A percentile compares a stretch with the other conserved stretches of the same genome.
Conservation (phyloP, 2,329 filamentous ascomycete genomes). For the Fusarium sambucinum region DNA sequence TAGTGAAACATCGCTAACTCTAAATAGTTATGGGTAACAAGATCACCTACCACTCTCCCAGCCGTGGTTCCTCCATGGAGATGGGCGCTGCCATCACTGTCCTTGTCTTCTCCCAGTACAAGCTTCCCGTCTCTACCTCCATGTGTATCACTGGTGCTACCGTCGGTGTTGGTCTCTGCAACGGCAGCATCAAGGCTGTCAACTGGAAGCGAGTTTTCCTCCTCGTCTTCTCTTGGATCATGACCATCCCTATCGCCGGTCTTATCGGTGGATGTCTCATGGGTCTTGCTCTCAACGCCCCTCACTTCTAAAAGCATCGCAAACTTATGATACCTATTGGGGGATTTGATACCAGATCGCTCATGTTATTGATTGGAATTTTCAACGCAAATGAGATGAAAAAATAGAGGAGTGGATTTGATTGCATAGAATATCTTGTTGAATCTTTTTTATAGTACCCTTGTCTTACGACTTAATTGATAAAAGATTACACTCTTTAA, state of each 20-base stretch:
- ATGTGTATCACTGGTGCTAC: conserved; percentile 87
- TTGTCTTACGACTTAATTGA: conserved; percentile 36
- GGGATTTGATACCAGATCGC: conserved; percentile 8
- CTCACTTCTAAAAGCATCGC: conserved; percentile 49
- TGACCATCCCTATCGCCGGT: conserved; percentile 59
- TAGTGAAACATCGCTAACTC: conserved; percentile 24
- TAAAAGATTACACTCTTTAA: conserved; percentile 19
- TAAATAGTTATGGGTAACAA: conserved; percentile 82
- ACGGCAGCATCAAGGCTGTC: conserved; percentile 76
- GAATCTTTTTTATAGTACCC: conserved; percentile 13
- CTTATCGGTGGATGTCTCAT: conserved; percentile 57
- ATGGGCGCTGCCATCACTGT: conserved; percentile 83
- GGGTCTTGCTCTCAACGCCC: conserved; percentile 57
- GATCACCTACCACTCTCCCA: conserved; percentile 75
- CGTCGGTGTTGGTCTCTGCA: conserved; percentile 82
- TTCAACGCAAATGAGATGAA: neutral
- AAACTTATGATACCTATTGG: conserved; percentile 13
- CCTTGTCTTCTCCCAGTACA: conserved; percentile 80
- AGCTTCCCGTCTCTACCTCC: conserved; percentile 79
- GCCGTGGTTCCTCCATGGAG: conserved; percentile 77
- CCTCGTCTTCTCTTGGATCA: conserved; percentile 71
- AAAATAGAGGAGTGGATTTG: conserved; percentile 27
- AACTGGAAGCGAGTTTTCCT: conserved; percentile 81
- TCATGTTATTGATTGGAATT: conserved; percentile 13
- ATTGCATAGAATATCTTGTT: conserved; percentile 31